Conservation (phyloP, 805 yeast genomes). For the Candida parachauliodes region DNA sequence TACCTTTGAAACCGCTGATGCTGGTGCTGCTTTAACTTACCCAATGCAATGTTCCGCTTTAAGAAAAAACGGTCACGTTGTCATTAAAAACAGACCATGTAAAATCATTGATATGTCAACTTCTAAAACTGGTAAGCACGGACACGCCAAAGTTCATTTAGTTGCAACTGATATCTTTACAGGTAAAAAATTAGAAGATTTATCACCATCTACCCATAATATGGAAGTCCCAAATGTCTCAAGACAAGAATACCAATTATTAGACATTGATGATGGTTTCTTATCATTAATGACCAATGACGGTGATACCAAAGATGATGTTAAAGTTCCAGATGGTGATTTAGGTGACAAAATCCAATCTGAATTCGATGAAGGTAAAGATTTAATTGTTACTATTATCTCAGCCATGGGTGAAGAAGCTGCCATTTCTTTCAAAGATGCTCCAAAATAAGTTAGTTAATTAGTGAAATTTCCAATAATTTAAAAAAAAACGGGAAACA, state of each 20-base stretch:
- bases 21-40: slow-evolving; percentile 97
- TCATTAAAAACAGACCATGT: slow-evolving; percentile 98
- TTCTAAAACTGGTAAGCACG: slow-evolving; percentile 99
- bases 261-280: slow-evolving; percentile 98
- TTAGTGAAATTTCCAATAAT: too few relatives aligned
- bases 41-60: slow-evolving; percentile 99
- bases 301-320: slow-evolving; percentile 99
- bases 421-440: slow-evolving; percentile 97
- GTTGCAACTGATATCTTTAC: slow-evolving; percentile 99
- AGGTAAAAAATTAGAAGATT: slow-evolving; percentile 98
- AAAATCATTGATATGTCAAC: slow-evolving; percentile 99
- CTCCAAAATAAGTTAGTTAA: slow-evolving; percentile 58
- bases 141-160: slow-evolving; percentile 99
- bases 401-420: slow-evolving; percentile 99
- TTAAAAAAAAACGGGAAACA: too few relatives aligned
- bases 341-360: slow-evolving; percentile 89
- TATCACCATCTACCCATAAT: slow-evolving; percentile 99
- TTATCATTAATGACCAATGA: slow-evolving; percentile 93
- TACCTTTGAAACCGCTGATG: slow-evolving; percentile 96
- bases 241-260: slow-evolving; percentile 95
- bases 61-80: slow-evolving; percentile 99
- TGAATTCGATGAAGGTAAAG: slow-evolving; percentile 98
- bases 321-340: slow-evolving; percentile 97
- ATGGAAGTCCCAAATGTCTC: slow-evolving; percentile 98
- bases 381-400: slow-evolving; percentile 92